These are phyloP conservation scores for Ophiostoma australiae DNA, from an alignment of 2,329 filamentous ascomycete species.

Conservation along the genomic window DNA sequence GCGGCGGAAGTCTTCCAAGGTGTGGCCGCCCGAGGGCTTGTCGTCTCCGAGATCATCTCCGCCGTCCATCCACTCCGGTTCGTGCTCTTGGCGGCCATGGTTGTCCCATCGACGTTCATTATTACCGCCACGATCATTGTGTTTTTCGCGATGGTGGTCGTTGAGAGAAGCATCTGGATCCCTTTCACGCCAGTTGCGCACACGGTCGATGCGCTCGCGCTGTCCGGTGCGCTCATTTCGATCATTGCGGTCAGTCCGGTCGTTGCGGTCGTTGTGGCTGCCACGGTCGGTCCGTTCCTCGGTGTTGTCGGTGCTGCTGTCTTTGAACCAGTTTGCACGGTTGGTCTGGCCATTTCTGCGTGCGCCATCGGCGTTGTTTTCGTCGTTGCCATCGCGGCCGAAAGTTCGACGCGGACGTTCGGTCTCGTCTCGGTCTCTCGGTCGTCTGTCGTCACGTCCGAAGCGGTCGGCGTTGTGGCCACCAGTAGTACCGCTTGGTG, in stretches of 20 bases:
- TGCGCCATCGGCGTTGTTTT: slow-evolving; percentile 49
- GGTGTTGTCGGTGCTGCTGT: slow-evolving; percentile 45
- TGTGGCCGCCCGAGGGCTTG: slow-evolving; percentile 49
- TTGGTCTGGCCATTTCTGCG: slow-evolving; percentile 6
- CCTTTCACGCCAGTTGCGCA: slow-evolving; percentile 58
- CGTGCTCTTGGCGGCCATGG: slow-evolving; percentile 58
- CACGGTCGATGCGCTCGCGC: slow-evolving; percentile 53
- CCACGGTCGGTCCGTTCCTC: slow-evolving; percentile 37
- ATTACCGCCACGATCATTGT: slow-evolving; percentile 31
- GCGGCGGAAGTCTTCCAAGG: slow-evolving; percentile 85
- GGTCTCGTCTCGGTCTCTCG: slow-evolving; percentile 45
- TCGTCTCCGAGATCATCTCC: slow-evolving; percentile 17
- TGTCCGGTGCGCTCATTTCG: slow-evolving; percentile 35
- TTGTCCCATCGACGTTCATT: slow-evolving; percentile 53
- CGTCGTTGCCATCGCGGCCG: slow-evolving; percentile 38
- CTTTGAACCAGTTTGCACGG: slow-evolving; percentile 17
- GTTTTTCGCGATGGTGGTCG: slow-evolving; percentile 27
- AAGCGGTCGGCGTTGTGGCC: slow-evolving; percentile 44
- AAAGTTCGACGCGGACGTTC: slow-evolving; percentile 33
- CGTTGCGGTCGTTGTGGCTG: slow-evolving; percentile 46
- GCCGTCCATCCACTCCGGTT: slow-evolving; percentile 87
- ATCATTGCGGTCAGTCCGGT: slow-evolving; percentile 30
- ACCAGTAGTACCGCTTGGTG: slow-evolving; percentile 38
- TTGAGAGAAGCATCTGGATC: slow-evolving; percentile 39
- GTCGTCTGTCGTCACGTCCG: slow-evolving; percentile 52